A percentile compares a stretch with the other conserved stretches of the same genome.
These are phyloP conservation scores for Pseudocercospora vitis DNA, from an alignment of 2,329 filamentous ascomycete species.

Conservation along the genomic window DNA sequence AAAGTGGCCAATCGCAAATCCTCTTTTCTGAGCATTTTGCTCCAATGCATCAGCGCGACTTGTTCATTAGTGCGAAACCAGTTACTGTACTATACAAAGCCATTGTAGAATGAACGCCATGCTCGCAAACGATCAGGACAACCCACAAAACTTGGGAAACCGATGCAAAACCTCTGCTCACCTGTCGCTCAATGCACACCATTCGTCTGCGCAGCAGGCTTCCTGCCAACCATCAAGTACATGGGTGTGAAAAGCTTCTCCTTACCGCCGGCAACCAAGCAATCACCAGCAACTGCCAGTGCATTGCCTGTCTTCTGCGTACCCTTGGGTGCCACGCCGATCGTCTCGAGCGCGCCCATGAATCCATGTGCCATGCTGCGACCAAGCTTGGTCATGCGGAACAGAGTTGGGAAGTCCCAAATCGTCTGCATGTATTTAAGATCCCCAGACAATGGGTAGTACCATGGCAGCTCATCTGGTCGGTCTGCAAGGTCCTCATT, in stretches of 20 bases:
- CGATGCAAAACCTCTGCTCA: neutral
- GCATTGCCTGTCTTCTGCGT: constrained; percentile 94
- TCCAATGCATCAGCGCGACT: neutral
- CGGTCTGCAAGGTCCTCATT: constrained; percentile 84
- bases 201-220: constrained; percentile 56
- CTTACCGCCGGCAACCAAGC: constrained; percentile 79
- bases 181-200: neutral
- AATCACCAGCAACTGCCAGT: constrained; percentile 77
- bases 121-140: neutral
- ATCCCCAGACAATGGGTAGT: constrained; percentile 86
- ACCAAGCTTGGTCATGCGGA: constrained; percentile 85
- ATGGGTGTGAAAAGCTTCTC: constrained; percentile 95
- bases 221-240: constrained; percentile 94
- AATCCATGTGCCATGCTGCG: constrained; percentile 74
- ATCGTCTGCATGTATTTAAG: constrained; percentile 77
- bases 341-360: constrained; percentile 73
- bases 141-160: neutral
- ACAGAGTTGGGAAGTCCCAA: constrained; percentile 78
- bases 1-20: neutral
- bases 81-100: neutral
- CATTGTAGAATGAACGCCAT: constrained; percentile 1
- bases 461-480: constrained; percentile 80
- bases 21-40: neutral
- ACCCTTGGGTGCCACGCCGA: constrained; percentile 76
- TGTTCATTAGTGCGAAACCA: constrained; percentile 1